Evolutionary conservation across 1,139 yeast species (phyloP).

Genomic region (Candida frijolesensis): DNA sequence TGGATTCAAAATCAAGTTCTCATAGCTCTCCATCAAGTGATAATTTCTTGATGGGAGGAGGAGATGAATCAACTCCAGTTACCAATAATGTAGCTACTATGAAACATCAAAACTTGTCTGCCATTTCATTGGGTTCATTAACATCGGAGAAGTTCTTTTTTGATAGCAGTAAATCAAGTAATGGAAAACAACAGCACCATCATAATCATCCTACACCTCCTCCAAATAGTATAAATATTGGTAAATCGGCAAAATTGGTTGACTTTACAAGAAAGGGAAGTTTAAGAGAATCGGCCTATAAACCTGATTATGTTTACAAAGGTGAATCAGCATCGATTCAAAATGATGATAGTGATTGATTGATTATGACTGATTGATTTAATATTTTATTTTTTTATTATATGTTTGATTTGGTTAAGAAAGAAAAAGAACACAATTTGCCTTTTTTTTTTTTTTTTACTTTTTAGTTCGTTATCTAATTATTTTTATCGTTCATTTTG

Average conservation of each 20-base stretch:
- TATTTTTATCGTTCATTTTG: neutral
- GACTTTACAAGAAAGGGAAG: conserved; percentile 55
- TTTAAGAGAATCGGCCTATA: conserved; percentile 42
- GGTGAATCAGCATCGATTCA: conserved; percentile 43
- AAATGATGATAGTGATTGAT: conserved; percentile 35
- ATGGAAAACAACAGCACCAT: conserved; percentile 17
- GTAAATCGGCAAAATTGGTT: conserved; percentile 47
- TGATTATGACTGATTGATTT: conserved; percentile 17
- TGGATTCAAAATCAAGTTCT: conserved; percentile 22
- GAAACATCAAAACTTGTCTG: conserved; percentile 21
- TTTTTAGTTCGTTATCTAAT: neutral
- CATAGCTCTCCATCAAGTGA: conserved; percentile 20
- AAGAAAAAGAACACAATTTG: neutral
- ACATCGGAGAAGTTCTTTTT: conserved; percentile 16
- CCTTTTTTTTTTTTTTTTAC: neutral
- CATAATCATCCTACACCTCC: conserved; percentile 12
- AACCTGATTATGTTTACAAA: conserved; percentile 27
- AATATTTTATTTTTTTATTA: neutral
- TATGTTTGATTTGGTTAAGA: neutral
- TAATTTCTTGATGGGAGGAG: conserved; percentile 14
- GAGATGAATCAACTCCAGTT: conserved; percentile 12
- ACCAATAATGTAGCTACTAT: conserved; percentile 13
- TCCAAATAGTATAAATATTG: conserved; percentile 3
- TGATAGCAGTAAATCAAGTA: conserved; percentile 13
- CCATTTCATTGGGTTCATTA: conserved; percentile 20